phyloP scores from a whole-genome alignment of 2,329 filamentous ascomycete genomes.

The Aspergillus sp. region DNA sequence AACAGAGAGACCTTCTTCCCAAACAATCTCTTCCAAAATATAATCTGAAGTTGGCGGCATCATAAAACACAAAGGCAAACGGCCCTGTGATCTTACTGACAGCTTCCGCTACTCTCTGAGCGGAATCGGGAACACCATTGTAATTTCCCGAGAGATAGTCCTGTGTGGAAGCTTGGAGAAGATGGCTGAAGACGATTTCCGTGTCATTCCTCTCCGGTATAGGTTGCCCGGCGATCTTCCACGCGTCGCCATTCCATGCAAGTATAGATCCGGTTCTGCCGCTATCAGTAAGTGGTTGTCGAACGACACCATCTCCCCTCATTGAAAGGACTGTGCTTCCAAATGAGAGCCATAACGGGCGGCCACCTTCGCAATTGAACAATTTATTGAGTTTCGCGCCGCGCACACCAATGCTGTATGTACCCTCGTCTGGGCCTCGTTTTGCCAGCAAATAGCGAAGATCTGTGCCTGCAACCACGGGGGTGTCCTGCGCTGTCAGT shows the following conservation, averaged over 20 bases:
- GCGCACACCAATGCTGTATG: constrained; percentile 19
- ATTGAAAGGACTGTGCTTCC: constrained; percentile 86
- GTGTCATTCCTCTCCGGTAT: constrained; percentile 83
- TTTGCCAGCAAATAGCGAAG: constrained; percentile 35
- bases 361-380: constrained; percentile 16
- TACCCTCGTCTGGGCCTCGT: constrained; percentile 46
- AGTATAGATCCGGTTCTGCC: constrained; percentile 61
- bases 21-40: constrained; percentile 87
- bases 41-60: constrained; percentile 60
- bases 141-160: constrained; percentile 1
- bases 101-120: constrained; percentile 40
- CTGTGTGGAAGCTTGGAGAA: constrained; percentile 47
- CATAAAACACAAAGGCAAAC: constrained; percentile 85
- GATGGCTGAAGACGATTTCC: constrained; percentile 61
- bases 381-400: constrained; percentile 13
- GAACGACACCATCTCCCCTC: constrained; percentile 69
- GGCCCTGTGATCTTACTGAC: constrained; percentile 71
- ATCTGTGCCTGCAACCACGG: constrained; percentile 32
- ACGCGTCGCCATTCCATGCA: constrained; percentile 98
- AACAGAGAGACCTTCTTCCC: constrained; percentile 78
- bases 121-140: constrained; percentile 14
- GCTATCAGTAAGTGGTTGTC: constrained; percentile 69
- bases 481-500: constrained; percentile 33
- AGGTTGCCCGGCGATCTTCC: constrained; percentile 63
- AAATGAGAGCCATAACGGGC: constrained; percentile 57